These are phyloP conservation scores for Trichoderma orchidacearum DNA, from an alignment of 495 filamentous ascomycete genomes.

Conservation along the genomic window DNA sequence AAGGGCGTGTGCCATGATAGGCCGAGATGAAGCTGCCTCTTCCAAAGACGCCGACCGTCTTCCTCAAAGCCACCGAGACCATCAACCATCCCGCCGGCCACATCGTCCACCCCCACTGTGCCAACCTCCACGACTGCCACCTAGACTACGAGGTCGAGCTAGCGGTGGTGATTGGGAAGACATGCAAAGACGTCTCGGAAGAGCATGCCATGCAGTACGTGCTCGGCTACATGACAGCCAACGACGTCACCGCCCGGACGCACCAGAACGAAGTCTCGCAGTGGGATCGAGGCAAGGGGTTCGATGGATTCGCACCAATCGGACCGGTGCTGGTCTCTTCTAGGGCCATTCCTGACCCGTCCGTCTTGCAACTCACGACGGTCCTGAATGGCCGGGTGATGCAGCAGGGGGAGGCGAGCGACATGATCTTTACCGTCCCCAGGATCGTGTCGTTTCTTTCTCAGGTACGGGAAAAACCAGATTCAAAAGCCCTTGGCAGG, in stretches of 20 bases:
- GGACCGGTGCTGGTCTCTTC: neutral
- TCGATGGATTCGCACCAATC: neutral
- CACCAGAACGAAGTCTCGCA: neutral
- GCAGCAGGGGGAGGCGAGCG: neutral
- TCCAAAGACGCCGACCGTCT: constrained; percentile 26
- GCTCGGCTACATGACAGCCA: constrained; percentile 20
- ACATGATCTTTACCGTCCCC: neutral
- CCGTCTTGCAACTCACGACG: neutral
- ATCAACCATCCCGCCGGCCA: constrained; percentile 18
- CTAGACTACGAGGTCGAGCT: constrained; percentile 32
- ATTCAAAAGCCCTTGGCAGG: too few species aligned
- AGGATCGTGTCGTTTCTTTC: neutral
- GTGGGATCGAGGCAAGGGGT: neutral
- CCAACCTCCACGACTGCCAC: constrained; percentile 20
- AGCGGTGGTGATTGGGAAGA: constrained; percentile 21
- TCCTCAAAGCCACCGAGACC: constrained; percentile 32
- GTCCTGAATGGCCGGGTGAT: neutral
- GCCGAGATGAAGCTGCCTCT: constrained; percentile 21
- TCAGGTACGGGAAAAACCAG: neutral
- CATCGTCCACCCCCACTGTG: constrained; percentile 22
- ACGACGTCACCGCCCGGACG: constrained; percentile 16
- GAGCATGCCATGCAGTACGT: constrained; percentile 17
- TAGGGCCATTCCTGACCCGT: neutral
- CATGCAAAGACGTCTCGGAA: constrained; percentile 19
- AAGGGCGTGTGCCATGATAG: too few species aligned